Evolutionary conservation across 192 early-diverging fungal species (phyloP), one percentile per base, ranked within the genome.

Genomic region (Jimgerdemannia flammicorona): DNA sequence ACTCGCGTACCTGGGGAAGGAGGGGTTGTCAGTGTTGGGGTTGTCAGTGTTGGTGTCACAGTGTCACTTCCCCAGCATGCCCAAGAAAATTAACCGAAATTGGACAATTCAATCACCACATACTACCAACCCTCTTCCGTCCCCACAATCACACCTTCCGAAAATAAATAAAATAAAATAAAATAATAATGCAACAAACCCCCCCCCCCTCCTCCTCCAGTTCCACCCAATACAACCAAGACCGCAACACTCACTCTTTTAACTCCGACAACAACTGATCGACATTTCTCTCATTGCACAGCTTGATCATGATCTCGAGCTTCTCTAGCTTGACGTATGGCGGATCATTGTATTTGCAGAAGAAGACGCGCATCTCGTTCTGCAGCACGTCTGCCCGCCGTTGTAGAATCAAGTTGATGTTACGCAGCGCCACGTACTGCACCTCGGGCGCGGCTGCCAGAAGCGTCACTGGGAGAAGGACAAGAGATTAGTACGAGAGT

Each of bases 331-430:
- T 99, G 75, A 99, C 96, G 74, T 98, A 99, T 29, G 93, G 93
- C 40, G 97, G 96, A 84, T 99, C 97, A 82, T 99, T 98, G 87
- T 96, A 99, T 80, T 96, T 97, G 84, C 94, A 96, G 80, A 97
- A 99, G 82, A 99, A 99, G 20, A 98, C 97, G 42, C 96, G 88
- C 67, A 97, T 96, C 74, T 99, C 97, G 76, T 96, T 94, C 71
- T 82, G 89, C 64, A 99, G 84, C 72, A 98, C 87, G 71, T 94
- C 93, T 17, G 94, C 89, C 29, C 93, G 90, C 80, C 89, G 91
- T 83, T 99, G 97, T 68, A 98, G 84, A 69, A 99, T 97, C 20
- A 99, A 80, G 81, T 94, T 96, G 78, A 99, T 98, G 79, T 98
- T 99, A 80, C 97, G 90, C 71, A 99, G 86, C 8, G 98, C 93